Evolutionary conservation across 306 rosid species (phyloP), one percentile per base, ranked within the genome.

Genomic region (Cucurbita ficifolia): DNA sequence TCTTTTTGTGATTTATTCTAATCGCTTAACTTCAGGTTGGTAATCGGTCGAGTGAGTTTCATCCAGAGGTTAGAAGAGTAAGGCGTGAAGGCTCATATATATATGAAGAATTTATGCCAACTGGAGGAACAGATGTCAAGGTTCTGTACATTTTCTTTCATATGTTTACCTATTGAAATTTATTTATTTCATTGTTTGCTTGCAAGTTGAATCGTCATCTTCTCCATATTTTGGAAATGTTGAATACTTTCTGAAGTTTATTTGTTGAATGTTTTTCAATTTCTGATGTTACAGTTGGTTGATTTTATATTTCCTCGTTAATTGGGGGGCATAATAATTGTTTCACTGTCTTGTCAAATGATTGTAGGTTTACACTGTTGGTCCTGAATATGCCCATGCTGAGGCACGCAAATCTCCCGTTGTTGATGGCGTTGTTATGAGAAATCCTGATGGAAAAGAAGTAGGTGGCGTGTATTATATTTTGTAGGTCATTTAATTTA

Each of bases 331-430:
- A 7, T 46, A 43, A 19, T 8, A 22, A 35, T 70, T 60, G 61
- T 49, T 59, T 48, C 76, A 76, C 72, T 81, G 42, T 81, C 69
- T 77, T 77, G 72, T 70, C 56, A 58, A 46, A 76, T 83, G 65
- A 61, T 63, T 83, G 70, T 79, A 94, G 99, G 99, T 94, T 75
- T 94, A 94, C 76, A 94, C 99, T 2, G 99, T 94, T 68, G 99
- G 97, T 64, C 92, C 96, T 54, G 99, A 94, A 86, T 94, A 94
- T 86, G 99, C 99, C 21, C 99, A 94, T 84, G 99, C 99, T 33
- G 99, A 94, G 88, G 99, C 99, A 74, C 89, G 99, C 84, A 94
- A 94, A 82, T 94, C 99, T 83, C 99, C 99, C 22, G 99, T 94
- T 77, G 99, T 94, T 72, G 99, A 94, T 84, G 99, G 99, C 52